A percentile compares a stretch with the other conserved stretches of the same genome.
Conservation (phyloP, 225 moss, liverwort and hornwort genomes). For the Antitrichia curtipendula region DNA sequence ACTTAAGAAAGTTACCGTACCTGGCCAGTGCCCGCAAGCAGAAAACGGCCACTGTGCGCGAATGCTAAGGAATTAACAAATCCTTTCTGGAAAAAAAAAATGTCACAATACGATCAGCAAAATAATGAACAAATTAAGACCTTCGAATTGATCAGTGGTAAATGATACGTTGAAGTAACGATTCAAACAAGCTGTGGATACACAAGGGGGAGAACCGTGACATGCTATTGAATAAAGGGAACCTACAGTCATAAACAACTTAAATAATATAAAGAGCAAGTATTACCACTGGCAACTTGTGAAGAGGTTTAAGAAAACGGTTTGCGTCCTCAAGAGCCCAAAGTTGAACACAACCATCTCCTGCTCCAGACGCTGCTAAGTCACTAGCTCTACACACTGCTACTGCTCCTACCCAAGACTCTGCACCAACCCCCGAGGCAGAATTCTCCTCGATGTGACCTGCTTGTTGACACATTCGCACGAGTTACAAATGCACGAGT, state of each 20-base stretch:
- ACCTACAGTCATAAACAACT: not conserved
- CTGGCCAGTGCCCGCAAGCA: slow-evolving; percentile 91
- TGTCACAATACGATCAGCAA: not conserved
- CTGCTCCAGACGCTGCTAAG: slow-evolving; percentile 91
- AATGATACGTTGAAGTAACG: not conserved
- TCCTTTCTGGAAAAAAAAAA: slow-evolving; percentile 49
- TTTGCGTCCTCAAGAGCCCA: slow-evolving; percentile 82
- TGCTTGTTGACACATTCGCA: not conserved
- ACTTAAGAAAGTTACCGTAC: slow-evolving; percentile 9
- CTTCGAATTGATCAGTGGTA: not conserved
- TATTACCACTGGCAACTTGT: slow-evolving; percentile 74
- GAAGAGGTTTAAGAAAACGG: slow-evolving; percentile 47
- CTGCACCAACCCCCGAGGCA: slow-evolving; percentile 19
- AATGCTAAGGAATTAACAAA: slow-evolving; percentile 90
- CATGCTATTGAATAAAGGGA: not conserved
- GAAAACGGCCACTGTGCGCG: slow-evolving; percentile 75
- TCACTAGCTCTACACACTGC: slow-evolving; percentile 83
- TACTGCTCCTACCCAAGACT: slow-evolving; percentile 92
- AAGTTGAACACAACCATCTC: slow-evolving; percentile 80
- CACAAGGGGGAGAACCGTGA: not conserved
- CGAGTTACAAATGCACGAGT: not conserved
- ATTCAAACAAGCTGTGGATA: not conserved
- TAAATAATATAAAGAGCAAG: not conserved
- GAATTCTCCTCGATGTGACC: slow-evolving; percentile 10
- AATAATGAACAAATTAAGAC: not conserved